A percentile compares a stretch with the other conserved stretches of the same genome.
Conservation (phyloP, 306 rosid genomes). For the Cyclanthera cordifolia region DNA sequence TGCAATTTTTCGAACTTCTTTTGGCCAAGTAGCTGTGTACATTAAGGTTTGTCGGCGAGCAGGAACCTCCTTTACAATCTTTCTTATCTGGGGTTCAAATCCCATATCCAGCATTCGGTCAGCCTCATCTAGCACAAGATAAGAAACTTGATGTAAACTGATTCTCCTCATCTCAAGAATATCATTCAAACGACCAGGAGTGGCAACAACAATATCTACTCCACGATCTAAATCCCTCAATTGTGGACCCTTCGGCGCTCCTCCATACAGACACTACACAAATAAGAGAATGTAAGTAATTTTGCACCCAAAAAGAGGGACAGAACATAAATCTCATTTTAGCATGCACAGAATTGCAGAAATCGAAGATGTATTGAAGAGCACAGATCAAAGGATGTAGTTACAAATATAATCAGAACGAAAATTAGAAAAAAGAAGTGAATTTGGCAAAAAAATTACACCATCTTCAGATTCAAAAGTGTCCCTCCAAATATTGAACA, state of each 20-base stretch:
- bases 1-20: constrained; percentile 95
- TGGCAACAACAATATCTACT: constrained; percentile 91
- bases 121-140: constrained; percentile 93
- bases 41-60: constrained; percentile 87
- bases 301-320: not conserved
- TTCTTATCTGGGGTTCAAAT: constrained; percentile 96
- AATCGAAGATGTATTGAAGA: not conserved
- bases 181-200: constrained; percentile 99
- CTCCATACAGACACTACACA: constrained; percentile 84
- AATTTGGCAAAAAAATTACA: not conserved
- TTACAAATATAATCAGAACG: too few species aligned
- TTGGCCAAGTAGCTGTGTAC: constrained; percentile 99
- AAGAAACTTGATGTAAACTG: constrained; percentile 82
- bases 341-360: not conserved
- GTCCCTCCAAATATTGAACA: not conserved
- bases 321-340: not conserved
- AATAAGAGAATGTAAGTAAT: not conserved
- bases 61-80: constrained; percentile 93
- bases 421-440: too few species aligned
- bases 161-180: constrained; percentile 94
- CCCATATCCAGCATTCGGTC: constrained; percentile 99
- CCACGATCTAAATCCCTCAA: constrained; percentile 89
- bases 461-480: not conserved
- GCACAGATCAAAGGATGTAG: too few species aligned
- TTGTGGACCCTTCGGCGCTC: constrained; percentile 99